phyloP scores from a whole-genome alignment of 495 filamentous ascomycete species.

The Podospora pseudoanserina region DNA sequence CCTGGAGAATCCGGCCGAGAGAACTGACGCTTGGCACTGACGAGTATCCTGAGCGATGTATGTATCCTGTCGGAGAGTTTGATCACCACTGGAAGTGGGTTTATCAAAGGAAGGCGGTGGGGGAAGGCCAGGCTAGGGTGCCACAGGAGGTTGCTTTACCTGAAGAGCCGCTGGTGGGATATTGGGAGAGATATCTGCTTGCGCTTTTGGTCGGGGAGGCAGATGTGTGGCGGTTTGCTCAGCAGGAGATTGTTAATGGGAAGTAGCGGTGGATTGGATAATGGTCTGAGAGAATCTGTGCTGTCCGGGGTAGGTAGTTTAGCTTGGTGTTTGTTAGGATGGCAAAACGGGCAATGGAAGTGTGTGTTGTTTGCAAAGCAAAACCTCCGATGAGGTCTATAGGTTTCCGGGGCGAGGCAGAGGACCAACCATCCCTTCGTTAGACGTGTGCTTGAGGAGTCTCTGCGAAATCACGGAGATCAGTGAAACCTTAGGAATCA shows the following conservation, averaged over 20 bases:
- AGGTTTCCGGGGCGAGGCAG: no score
- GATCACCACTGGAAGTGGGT: constrained; percentile 32
- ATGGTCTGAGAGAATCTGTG: no score
- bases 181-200: constrained; percentile 33
- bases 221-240: constrained; percentile 32
- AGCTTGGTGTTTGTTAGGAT: no score
- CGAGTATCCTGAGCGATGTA: constrained; percentile 19
- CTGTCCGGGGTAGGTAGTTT: no score
- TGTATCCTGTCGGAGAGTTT: constrained; percentile 26
- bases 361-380: no score
- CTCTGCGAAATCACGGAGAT: no score
- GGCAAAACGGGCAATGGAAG: no score
- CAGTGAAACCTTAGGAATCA: neutral
- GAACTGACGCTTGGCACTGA: constrained; percentile 6
- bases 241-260: neutral
- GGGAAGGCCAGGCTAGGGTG: constrained; percentile 16
- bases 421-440: no score
- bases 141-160: constrained; percentile 23
- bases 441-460: no score
- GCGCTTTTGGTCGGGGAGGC: constrained; percentile 21
- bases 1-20: constrained; percentile 4
- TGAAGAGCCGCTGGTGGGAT: constrained; percentile 34
- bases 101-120: constrained; percentile 16
- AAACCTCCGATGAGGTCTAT: no score
- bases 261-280: neutral